Conservation (phyloP, 129 eudicot species). For the Calendula officinalis region DNA sequence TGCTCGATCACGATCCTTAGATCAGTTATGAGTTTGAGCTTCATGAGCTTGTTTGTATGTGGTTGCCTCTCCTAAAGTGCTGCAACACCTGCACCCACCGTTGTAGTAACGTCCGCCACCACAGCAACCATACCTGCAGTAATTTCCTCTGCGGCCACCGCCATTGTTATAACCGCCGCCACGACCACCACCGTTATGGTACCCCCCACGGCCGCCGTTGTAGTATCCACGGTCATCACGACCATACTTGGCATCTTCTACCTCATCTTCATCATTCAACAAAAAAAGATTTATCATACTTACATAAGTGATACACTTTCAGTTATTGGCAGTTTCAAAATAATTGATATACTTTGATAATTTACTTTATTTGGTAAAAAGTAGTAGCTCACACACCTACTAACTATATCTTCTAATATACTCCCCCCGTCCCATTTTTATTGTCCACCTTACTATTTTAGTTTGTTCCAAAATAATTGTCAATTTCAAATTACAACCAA, state of each 20-base stretch:
- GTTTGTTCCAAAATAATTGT: too few relatives aligned
- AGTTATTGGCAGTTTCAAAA: too few relatives aligned
- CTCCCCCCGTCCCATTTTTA: too few relatives aligned
- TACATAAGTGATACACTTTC: too few relatives aligned
- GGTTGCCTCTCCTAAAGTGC: constrained; percentile 27
- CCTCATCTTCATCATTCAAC: constrained; percentile 19
- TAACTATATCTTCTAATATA: too few relatives aligned
- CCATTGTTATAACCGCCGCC: constrained; percentile 11
- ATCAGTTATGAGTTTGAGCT: constrained; percentile 28
- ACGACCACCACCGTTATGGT: background rate
- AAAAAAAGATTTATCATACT: too few relatives aligned
- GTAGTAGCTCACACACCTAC: too few relatives aligned
- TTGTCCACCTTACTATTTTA: too few relatives aligned
- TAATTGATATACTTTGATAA: too few relatives aligned
- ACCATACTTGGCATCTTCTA: constrained; percentile 15
- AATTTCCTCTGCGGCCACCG: constrained; percentile 17
- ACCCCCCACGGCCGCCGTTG: constrained; percentile 5
- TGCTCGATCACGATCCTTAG: constrained; percentile 4
- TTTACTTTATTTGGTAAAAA: too few relatives aligned
- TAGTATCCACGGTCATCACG: constrained; percentile 22
- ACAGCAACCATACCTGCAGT: constrained; percentile 32
- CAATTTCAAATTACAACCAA: too few relatives aligned
- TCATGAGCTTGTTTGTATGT: constrained; percentile 32
- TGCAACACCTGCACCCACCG: constrained; percentile 33
- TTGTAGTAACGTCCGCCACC: constrained; percentile 25